Percentiles rank a stretch among this genome's conserved stretches.
phyloP scores from a whole-genome alignment of 2,329 filamentous ascomycete species.

The Talaromyces islandicus region DNA sequence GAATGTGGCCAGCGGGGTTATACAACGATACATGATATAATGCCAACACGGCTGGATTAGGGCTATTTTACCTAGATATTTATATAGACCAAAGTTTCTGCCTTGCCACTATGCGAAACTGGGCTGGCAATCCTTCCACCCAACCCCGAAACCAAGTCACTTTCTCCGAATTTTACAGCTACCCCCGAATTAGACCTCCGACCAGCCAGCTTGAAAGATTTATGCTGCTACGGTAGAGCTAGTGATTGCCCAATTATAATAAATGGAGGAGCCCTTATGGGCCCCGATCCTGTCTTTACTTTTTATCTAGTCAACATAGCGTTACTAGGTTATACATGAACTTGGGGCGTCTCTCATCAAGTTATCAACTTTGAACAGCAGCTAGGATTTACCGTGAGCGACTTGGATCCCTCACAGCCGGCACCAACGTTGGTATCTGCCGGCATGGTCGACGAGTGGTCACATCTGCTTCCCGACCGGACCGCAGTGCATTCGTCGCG shows the following conservation, averaged over 20 bases:
- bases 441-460: conserved; percentile 4
- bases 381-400: neutral
- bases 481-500: conserved; percentile 4
- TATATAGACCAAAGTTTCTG: too few relatives aligned
- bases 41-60: too few relatives aligned
- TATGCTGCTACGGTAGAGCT: neutral
- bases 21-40: too few relatives aligned
- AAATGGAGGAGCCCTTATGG: neutral
- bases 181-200: neutral
- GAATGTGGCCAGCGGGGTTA: too few relatives aligned
- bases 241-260: neutral
- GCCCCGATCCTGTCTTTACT: neutral
- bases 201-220: neutral
- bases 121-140: too few relatives aligned
- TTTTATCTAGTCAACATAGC: neutral
- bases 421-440: neutral
- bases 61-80: too few relatives aligned
- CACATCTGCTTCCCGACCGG: conserved; percentile 1
- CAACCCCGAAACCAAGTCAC: too few relatives aligned
- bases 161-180: too few relatives aligned
- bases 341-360: neutral
- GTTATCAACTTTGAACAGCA: neutral
- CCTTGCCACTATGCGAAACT: too few relatives aligned
- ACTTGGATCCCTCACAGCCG: neutral
- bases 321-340: neutral